Percentiles rank a stretch among this genome's conserved stretches.
phyloP scores from a whole-genome alignment of 768 basidiomycete genomes.

The Lentinula aciculospora region DNA sequence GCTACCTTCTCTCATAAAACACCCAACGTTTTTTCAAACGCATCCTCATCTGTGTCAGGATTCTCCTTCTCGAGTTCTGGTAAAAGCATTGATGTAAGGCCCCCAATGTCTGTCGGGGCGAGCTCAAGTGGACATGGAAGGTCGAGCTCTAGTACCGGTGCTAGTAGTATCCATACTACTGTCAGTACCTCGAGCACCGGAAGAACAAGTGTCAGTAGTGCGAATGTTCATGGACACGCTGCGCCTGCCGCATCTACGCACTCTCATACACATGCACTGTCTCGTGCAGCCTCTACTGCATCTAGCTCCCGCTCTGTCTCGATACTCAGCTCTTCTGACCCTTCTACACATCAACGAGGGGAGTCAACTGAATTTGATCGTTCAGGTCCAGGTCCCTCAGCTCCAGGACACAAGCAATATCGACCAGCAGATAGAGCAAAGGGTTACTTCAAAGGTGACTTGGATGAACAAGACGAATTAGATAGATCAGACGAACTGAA shows the following conservation, averaged over 20 bases:
- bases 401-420: neutral
- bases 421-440: neutral
- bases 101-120: neutral
- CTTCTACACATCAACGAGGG: neutral
- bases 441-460: neutral
- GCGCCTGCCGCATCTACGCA: neutral
- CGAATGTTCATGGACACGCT: neutral
- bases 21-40: neutral
- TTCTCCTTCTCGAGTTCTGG: conserved; percentile 27
- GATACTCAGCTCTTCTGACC: neutral
- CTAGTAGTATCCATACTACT: neutral
- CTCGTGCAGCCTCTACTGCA: neutral
- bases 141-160: neutral
- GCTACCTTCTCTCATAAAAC: neutral
- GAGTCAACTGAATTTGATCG: neutral
- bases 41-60: conserved; percentile 33
- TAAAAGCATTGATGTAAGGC: neutral
- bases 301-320: neutral
- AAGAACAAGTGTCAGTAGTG: neutral
- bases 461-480: neutral
- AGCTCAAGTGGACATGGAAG: neutral
- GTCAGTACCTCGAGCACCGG: neutral
- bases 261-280: no score
- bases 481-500: neutral
- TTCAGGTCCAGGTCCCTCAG: no score